phyloP scores from a whole-genome alignment of 2,329 filamentous ascomycete species.

The Sordariomycetes sp. region DNA sequence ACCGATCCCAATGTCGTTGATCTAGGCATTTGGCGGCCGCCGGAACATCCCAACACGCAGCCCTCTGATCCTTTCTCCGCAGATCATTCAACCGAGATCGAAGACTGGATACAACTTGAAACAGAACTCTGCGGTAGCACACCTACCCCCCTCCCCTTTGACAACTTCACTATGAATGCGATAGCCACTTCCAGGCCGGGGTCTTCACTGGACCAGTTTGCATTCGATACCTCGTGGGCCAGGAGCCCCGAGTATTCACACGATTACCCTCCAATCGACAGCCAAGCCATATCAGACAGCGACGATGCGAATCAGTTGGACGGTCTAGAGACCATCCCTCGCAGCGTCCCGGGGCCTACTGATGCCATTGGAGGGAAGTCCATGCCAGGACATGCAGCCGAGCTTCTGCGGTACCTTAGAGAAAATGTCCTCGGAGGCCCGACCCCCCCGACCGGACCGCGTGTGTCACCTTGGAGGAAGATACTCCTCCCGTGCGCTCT shows the following conservation, averaged over 20 bases:
- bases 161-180: neutral
- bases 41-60: neutral
- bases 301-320: neutral
- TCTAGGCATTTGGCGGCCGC: neutral
- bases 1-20: neutral
- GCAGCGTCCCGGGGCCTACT: neutral
- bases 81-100: neutral
- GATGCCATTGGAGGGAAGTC: neutral
- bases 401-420: constrained; percentile 16
- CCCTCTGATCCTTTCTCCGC: neutral
- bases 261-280: neutral
- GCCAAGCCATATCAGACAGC: neutral
- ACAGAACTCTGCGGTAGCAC: neutral
- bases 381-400: constrained; percentile 10
- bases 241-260: neutral
- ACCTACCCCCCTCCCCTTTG: neutral
- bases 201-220: neutral
- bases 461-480: constrained; percentile 28
- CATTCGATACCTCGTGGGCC: neutral
- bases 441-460: constrained; percentile 15
- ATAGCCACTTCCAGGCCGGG: neutral
- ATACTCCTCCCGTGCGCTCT: constrained; percentile 26
- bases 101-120: neutral
- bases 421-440: constrained; percentile 14
- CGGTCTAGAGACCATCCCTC: neutral